Conservation (phyloP, 495 filamentous ascomycete species). For the Bacidia rubella region DNA sequence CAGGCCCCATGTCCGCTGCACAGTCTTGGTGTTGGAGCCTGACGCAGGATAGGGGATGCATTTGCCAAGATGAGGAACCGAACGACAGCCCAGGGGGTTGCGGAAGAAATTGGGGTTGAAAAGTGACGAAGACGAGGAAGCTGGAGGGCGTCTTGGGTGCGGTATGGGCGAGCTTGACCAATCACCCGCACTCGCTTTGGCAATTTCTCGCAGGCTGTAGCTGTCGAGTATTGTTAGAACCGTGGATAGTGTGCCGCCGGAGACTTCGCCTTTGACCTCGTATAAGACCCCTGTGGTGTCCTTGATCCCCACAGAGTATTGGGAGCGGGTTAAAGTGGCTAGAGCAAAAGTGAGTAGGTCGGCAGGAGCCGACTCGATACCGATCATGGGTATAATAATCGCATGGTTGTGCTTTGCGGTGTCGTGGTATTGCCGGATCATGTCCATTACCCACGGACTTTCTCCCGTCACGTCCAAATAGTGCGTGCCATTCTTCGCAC, state of each 20-base stretch:
- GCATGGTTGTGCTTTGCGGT: slow-evolving; percentile 61
- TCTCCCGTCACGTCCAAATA: slow-evolving; percentile 89
- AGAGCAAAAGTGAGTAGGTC: slow-evolving; percentile 67
- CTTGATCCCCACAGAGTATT: slow-evolving; percentile 38
- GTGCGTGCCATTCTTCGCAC: slow-evolving; percentile 75
- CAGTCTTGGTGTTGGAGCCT: slow-evolving; percentile 48
- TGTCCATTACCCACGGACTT: slow-evolving; percentile 61
- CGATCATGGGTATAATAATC: slow-evolving; percentile 77
- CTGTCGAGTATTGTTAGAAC: slow-evolving; percentile 48
- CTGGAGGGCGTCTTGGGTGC: slow-evolving; percentile 26
- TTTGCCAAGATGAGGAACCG: slow-evolving; percentile 51
- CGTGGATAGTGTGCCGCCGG: slow-evolving; percentile 62
- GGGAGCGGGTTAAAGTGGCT: slow-evolving; percentile 47
- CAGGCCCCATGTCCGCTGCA: slow-evolving; percentile 67
- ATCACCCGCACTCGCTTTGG: slow-evolving; percentile 36
- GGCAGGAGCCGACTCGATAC: slow-evolving; percentile 71
- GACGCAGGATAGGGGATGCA: slow-evolving; percentile 47
- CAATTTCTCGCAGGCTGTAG: slow-evolving; percentile 44
- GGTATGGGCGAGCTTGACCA: slow-evolving; percentile 54
- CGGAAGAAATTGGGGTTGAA: slow-evolving; percentile 9
- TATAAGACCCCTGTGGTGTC: slow-evolving; percentile 50
- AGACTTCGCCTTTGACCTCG: slow-evolving; percentile 49
- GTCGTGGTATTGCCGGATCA: slow-evolving; percentile 69
- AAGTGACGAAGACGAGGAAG: slow-evolving; percentile 10
- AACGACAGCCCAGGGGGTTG: slow-evolving; percentile 46